phyloP scores from a whole-genome alignment of 306 rosid species.

The Nissolia schottii region DNA sequence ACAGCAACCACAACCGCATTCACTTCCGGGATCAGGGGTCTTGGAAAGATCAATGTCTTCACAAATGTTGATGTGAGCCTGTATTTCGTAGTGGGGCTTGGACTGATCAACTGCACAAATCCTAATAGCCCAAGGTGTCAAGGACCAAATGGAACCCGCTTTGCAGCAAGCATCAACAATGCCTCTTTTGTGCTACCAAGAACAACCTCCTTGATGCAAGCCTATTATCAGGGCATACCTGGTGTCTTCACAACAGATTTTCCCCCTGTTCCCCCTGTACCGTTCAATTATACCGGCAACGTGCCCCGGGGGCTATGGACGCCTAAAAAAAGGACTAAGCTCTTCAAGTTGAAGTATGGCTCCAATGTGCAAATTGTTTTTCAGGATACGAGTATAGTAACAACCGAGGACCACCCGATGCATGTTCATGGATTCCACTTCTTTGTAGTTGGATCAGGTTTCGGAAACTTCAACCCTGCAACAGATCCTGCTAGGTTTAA shows the following conservation, averaged over 20 bases:
- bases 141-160: slow-evolving; percentile 98
- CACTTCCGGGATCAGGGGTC: slow-evolving; percentile 53
- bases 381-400: slow-evolving; percentile 83
- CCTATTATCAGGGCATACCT: slow-evolving; percentile 62
- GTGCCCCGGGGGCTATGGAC: slow-evolving; percentile 81
- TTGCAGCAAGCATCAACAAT: slow-evolving; percentile 83
- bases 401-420: slow-evolving; percentile 88
- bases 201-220: slow-evolving; percentile 78
- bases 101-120: slow-evolving; percentile 72
- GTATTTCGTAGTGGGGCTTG: slow-evolving; percentile 64
- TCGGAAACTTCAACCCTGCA: slow-evolving; percentile 82
- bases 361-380: slow-evolving; percentile 64
- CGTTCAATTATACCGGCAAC: slow-evolving; percentile 76
- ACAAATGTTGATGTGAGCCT: slow-evolving; percentile 44
- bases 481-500: slow-evolving; percentile 69
- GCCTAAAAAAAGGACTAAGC: slow-evolving; percentile 61
- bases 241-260: slow-evolving; percentile 83
- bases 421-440: slow-evolving; percentile 92
- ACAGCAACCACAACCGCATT: slow-evolving; percentile 65
- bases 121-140: slow-evolving; percentile 90
- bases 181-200: slow-evolving; percentile 72
- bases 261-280: slow-evolving; percentile 76
- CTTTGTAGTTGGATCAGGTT: slow-evolving; percentile 82
- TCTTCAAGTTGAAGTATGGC: slow-evolving; percentile 63
- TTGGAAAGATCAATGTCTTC: slow-evolving; percentile 41